Conservation (phyloP, 2,329 filamentous ascomycete genomes). For the Paecilomyces sp. region DNA sequence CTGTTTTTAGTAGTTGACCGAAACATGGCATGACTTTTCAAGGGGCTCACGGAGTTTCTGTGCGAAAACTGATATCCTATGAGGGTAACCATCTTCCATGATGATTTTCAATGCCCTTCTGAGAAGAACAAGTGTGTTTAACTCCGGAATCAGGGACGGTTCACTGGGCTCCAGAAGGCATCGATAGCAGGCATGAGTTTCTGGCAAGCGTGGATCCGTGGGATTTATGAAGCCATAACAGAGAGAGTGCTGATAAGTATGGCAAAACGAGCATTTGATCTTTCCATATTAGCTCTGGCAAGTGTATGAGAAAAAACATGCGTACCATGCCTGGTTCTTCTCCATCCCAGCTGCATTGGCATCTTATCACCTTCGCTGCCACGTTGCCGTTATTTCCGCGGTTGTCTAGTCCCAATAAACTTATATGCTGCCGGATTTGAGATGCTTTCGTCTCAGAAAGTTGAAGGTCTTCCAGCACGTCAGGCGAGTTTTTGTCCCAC, state of each 20-base stretch:
- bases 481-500: conserved; percentile 4
- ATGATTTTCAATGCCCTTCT: conserved; percentile 22
- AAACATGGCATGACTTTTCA: neutral
- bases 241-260: conserved; percentile 38
- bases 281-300: conserved; percentile 14
- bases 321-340: conserved; percentile 38
- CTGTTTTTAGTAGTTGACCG: conserved; percentile 6
- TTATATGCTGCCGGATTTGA: conserved; percentile 10
- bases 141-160: conserved; percentile 15
- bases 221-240: conserved; percentile 39
- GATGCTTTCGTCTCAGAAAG: conserved; percentile 12
- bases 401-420: neutral
- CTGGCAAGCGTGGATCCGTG: conserved; percentile 32
- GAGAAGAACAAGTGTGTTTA: conserved; percentile 20
- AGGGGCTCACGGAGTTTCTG: conserved; percentile 23
- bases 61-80: conserved; percentile 15
- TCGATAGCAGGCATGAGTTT: conserved; percentile 39
- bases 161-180: conserved; percentile 33
- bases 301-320: neutral
- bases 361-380: conserved; percentile 17
- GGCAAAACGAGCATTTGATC: conserved; percentile 40
- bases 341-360: conserved; percentile 34
- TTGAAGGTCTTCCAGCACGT: conserved; percentile 2
- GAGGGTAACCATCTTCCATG: conserved; percentile 21
- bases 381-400: neutral